These are phyloP conservation scores for Coelastrella sp. DNA, from an alignment of 139 green algal genomes.

Conservation along the genomic window DNA sequence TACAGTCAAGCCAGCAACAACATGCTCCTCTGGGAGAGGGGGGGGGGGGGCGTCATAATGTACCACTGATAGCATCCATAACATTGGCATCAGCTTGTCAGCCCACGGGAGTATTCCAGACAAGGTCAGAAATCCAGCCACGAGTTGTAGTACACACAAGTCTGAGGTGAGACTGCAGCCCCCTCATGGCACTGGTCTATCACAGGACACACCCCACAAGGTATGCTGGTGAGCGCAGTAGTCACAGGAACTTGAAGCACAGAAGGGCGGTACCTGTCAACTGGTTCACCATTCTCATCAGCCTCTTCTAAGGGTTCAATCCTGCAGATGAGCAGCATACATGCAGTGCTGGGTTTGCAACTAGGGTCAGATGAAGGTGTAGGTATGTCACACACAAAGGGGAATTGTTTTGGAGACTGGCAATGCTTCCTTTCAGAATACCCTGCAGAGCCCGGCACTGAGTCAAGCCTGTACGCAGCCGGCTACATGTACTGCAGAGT, in stretches of 20 bases:
- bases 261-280: constrained; percentile 13
- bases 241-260: constrained; percentile 61
- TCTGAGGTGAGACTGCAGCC: constrained; percentile 81
- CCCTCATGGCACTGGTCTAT: constrained; percentile 81
- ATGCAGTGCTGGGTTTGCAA: neutral
- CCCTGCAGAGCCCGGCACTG: no score
- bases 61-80: no score
- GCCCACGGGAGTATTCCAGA: neutral
- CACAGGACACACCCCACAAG: constrained; percentile 93
- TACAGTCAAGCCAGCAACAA: no score
- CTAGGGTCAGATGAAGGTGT: neutral
- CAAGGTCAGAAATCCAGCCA: constrained; percentile 77
- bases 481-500: neutral
- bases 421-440: no score
- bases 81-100: no score
- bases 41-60: no score
- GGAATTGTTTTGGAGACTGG: no score
- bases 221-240: constrained; percentile 77
- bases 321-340: neutral
- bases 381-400: no score
- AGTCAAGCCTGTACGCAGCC: neutral
- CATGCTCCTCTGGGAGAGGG: no score
- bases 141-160: constrained; percentile 84
- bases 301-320: constrained; percentile 57
- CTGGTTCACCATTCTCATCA: constrained; percentile 48